Conservation (phyloP, 345 rosid genomes). For the Syzygium jambos region DNA sequence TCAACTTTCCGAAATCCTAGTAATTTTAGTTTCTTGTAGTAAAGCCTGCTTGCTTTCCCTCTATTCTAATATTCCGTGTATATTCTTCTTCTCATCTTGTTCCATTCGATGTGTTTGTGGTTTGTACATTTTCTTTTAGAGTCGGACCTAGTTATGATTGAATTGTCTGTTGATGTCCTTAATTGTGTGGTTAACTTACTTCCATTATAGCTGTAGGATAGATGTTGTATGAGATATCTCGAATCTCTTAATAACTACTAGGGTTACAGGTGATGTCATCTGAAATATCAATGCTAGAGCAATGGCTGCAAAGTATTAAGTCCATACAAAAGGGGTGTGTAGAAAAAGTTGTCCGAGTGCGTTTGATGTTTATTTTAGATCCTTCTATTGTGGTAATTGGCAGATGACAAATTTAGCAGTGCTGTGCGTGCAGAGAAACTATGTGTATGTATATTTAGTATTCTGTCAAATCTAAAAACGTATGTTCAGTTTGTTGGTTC, state of each 20-base stretch:
- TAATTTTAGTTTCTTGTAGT: background rate
- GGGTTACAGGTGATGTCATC: background rate
- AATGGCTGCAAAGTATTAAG: background rate
- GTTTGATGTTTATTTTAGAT: background rate
- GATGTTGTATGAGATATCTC: background rate
- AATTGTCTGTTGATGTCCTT: background rate
- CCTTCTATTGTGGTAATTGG: background rate
- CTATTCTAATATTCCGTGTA: background rate
- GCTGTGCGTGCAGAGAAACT: background rate
- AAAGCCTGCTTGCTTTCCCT: background rate
- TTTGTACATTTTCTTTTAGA: background rate
- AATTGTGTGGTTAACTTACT: background rate
- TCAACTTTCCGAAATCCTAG: background rate
- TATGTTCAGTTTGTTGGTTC: background rate
- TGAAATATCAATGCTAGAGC: background rate
- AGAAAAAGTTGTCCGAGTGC: background rate
- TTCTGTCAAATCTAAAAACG: background rate
- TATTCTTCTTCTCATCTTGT: background rate
- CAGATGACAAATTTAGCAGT: background rate
- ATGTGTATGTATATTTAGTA: background rate
- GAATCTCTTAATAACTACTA: background rate
- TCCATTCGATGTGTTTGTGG: background rate
- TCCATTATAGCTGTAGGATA: background rate
- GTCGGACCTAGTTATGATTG: background rate
- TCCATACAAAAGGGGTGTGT: background rate